Conservation (phyloP, 2,329 filamentous ascomycete genomes). For the Scedosporium minutisporum region DNA sequence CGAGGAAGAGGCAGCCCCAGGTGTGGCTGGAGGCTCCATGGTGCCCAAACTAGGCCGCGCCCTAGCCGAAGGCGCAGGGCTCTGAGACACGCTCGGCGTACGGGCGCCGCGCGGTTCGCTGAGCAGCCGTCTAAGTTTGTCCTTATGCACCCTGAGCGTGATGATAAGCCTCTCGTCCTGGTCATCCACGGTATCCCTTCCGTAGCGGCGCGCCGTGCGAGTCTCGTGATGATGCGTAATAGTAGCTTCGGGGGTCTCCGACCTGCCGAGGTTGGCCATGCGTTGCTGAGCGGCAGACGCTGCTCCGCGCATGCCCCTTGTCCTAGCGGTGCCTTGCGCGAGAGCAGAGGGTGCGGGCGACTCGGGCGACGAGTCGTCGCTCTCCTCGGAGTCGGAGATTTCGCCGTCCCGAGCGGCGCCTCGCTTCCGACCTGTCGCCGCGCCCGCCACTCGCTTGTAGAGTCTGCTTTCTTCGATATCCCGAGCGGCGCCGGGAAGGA, state of each 20-base stretch:
- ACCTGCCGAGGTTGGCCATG: constrained; percentile 73
- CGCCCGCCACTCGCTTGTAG: constrained; percentile 64
- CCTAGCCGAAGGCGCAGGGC: constrained; percentile 17
- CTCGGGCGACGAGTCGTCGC: constrained; percentile 76
- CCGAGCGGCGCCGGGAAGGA: constrained; percentile 76
- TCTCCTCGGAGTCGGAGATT: constrained; percentile 79
- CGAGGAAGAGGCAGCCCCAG: constrained; percentile 15
- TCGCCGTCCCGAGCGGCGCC: constrained; percentile 51
- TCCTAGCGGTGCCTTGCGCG: constrained; percentile 68
- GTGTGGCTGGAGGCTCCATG: constrained; percentile 28
- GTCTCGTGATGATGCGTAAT: constrained; percentile 60
- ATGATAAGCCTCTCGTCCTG: constrained; percentile 69
- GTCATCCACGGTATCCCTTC: constrained; percentile 65
- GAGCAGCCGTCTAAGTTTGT: constrained; percentile 60
- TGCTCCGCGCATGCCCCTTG: constrained; percentile 79
- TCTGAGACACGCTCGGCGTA: constrained; percentile 15
- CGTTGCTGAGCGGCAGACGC: constrained; percentile 79
- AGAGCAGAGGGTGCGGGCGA: constrained; percentile 67
- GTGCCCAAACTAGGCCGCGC: constrained; percentile 13
- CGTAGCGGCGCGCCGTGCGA: constrained; percentile 51
- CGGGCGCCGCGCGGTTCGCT: constrained; percentile 32
- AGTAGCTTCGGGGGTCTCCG: constrained; percentile 76
- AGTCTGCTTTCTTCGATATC: constrained; percentile 76
- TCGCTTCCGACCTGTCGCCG: constrained; percentile 32
- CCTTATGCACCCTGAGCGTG: constrained; percentile 62